Conservation (phyloP, 148 eudicot species). For the Camellia lanceoleosa region DNA sequence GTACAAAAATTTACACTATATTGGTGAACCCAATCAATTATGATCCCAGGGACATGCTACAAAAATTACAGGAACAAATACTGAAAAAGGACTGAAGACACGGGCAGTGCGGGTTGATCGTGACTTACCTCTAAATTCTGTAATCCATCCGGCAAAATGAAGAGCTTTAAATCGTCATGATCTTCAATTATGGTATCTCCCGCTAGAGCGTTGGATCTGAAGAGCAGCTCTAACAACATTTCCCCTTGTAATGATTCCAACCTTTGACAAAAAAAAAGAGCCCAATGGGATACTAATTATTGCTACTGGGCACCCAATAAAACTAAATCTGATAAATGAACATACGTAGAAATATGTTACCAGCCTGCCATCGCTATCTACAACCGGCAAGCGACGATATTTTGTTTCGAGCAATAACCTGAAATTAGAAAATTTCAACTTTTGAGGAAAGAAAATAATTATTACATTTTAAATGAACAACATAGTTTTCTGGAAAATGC, state of each 20-base stretch:
- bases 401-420: slow-evolving; percentile 79
- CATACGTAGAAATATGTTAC: slow-evolving; percentile 13
- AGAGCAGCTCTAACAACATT: slow-evolving; percentile 91
- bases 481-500: no score
- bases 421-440: slow-evolving; percentile 17
- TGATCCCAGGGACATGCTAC: not conserved
- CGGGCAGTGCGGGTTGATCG: not conserved
- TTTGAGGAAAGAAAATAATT: not conserved
- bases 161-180: not conserved
- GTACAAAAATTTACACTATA: no score
- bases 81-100: not conserved
- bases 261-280: slow-evolving; percentile 37
- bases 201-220: slow-evolving; percentile 63
- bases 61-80: not conserved
- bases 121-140: not conserved
- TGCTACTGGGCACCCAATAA: not conserved
- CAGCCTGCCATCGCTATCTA: slow-evolving; percentile 60
- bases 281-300: slow-evolving; percentile 9
- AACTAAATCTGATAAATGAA: not conserved
- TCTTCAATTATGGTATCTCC: slow-evolving; percentile 31
- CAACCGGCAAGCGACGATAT: slow-evolving; percentile 77
- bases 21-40: no score
- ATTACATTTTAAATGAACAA: not conserved
- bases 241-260: slow-evolving; percentile 94
- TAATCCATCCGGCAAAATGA: no score